These are phyloP conservation scores for Calonectria ilicicola DNA, from an alignment of 2,329 filamentous ascomycete species.

Conservation along the genomic window DNA sequence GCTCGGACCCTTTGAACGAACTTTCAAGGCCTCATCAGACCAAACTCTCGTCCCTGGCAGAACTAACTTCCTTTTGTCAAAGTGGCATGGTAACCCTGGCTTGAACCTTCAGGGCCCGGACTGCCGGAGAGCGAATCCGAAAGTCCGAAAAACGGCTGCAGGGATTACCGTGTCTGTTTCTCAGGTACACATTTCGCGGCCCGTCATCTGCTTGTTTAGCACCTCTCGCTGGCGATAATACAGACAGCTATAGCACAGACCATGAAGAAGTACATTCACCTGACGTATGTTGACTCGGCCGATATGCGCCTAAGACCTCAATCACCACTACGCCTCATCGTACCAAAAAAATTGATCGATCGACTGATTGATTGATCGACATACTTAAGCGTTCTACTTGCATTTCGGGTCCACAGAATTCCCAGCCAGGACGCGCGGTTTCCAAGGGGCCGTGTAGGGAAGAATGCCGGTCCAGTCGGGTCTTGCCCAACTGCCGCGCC, in stretches of 20 bases:
- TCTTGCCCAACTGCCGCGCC: neutral
- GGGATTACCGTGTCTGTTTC: neutral
- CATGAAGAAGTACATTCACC: too few relatives aligned
- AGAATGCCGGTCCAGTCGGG: neutral
- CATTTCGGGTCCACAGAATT: neutral
- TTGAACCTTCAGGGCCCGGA: neutral
- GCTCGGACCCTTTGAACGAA: neutral
- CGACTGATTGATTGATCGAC: neutral
- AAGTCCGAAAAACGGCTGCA: neutral
- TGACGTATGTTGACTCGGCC: neutral
- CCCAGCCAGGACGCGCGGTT: constrained; percentile 1
- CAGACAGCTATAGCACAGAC: neutral
- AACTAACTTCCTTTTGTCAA: neutral
- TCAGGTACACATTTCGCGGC: neutral
- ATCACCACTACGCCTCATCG: too few relatives aligned
- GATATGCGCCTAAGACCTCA: neutral
- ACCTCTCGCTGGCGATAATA: neutral
- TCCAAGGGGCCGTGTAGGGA: neutral
- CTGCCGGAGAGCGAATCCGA: neutral
- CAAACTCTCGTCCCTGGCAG: neutral
- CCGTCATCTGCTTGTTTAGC: neutral
- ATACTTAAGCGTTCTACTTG: neutral
- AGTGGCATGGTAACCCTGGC: neutral
- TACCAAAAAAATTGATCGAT: neutral
- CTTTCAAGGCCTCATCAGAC: neutral